These are phyloP conservation scores for Daedalea quercina DNA, from an alignment of 768 basidiomycete genomes.

Conservation along the genomic window DNA sequence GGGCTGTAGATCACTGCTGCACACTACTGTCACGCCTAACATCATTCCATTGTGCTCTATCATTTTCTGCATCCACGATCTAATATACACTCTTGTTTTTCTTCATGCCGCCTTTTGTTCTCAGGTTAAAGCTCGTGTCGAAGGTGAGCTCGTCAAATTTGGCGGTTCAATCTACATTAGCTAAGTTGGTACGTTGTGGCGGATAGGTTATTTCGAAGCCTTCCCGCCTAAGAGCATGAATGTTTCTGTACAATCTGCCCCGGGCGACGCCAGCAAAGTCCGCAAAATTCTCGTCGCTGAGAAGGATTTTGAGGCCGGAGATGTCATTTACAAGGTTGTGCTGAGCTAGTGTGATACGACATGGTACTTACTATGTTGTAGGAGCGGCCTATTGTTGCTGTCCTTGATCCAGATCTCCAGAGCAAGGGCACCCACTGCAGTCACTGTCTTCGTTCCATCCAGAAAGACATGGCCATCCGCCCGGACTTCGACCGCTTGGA, in stretches of 20 bases:
- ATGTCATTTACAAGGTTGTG: conserved; percentile 68
- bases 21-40: conserved; percentile 6
- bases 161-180: conserved; percentile 5
- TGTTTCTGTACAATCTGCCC: conserved; percentile 46
- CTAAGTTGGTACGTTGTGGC: conserved; percentile 20
- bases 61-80: conserved; percentile 16
- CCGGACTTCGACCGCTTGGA: conserved; percentile 45
- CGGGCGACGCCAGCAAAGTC: conserved; percentile 21
- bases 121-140: conserved; percentile 59
- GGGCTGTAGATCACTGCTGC: conserved; percentile 1
- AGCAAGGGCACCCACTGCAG: conserved; percentile 62
- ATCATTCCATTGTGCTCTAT: conserved; percentile 7
- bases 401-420: conserved; percentile 67
- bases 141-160: conserved; percentile 55
- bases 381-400: conserved; percentile 71
- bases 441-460: conserved; percentile 61
- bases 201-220: conserved; percentile 62
- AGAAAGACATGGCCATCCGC: conserved; percentile 37
- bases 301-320: conserved; percentile 64
- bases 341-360: background rate
- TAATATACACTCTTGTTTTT: conserved; percentile 20
- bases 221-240: conserved; percentile 75
- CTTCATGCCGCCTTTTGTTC: conserved; percentile 13
- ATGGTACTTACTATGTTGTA: conserved; percentile 21
- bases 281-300: conserved; percentile 46